Conservation (phyloP, 2,329 filamentous ascomycete species). For the Fusarium sp. region DNA sequence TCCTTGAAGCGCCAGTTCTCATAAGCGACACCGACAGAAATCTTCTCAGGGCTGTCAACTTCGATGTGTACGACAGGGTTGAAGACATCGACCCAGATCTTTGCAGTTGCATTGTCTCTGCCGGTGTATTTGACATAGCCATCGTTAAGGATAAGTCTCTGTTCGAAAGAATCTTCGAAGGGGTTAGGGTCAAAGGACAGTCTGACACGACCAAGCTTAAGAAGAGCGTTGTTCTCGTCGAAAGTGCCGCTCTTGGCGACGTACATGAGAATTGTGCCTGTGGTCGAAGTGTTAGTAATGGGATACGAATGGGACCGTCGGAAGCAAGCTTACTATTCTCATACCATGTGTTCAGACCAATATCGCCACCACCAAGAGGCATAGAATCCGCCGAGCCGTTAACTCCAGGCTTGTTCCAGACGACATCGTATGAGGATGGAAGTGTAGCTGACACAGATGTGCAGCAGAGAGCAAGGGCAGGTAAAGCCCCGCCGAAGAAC, state of each 20-base stretch:
- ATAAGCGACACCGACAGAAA: neutral
- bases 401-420: constrained; percentile 3
- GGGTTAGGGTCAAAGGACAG: constrained; percentile 11
- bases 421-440: constrained; percentile 1
- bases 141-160: neutral
- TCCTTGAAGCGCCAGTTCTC: constrained; percentile 1
- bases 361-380: constrained; percentile 11
- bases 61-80: constrained; percentile 8
- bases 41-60: neutral
- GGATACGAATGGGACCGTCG: fast-evolving
- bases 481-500: neutral
- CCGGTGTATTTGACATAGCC: neutral
- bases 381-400: constrained; percentile 16
- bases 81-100: constrained; percentile 9
- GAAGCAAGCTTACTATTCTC: neutral
- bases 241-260: constrained; percentile 12
- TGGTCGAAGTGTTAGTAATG: neutral
- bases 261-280: constrained; percentile 10
- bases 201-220: constrained; percentile 11
- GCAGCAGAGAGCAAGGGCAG: neutral
- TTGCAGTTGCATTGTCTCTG: neutral
- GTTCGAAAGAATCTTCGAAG: neutral
- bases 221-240: constrained; percentile 15
- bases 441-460: neutral
- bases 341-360: constrained; percentile 13